Conservation (phyloP, 1,284 basidiomycete genomes). For the Coniferiporia weirii region DNA sequence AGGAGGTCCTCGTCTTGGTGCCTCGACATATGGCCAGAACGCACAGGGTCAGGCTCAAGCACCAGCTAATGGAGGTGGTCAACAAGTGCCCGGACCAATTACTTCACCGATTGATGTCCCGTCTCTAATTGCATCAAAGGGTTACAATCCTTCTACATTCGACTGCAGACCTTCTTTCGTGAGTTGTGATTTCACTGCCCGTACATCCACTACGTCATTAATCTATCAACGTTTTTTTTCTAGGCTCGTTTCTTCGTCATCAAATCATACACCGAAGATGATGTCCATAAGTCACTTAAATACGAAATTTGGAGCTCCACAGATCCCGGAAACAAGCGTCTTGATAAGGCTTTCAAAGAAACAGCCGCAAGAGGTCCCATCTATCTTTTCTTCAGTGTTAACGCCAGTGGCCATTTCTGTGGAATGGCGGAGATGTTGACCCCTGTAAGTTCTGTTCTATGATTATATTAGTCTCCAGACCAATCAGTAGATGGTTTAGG, state of each 20-base stretch:
- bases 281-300: conserved; percentile 94
- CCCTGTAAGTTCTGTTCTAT: conserved; percentile 43
- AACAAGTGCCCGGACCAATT: conserved; percentile 38
- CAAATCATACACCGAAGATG: conserved; percentile 96
- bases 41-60: conserved; percentile 29
- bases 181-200: conserved; percentile 26
- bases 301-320: conserved; percentile 98
- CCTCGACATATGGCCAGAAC: conserved; percentile 26
- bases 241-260: conserved; percentile 93
- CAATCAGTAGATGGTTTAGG: conserved; percentile 31
- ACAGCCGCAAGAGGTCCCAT: conserved; percentile 81
- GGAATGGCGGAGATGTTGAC: conserved; percentile 97
- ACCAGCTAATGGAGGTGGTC: conserved; percentile 26
- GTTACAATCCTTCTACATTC: conserved; percentile 86
- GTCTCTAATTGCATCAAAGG: conserved; percentile 78
- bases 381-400: conserved; percentile 95
- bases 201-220: neutral
- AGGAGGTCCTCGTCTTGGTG: conserved; percentile 40
- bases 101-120: conserved; percentile 79
- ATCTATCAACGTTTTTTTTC: conserved; percentile 8
- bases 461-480: conserved; percentile 3
- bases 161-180: conserved; percentile 77
- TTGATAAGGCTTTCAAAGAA: conserved; percentile 94
- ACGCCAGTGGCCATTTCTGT: conserved; percentile 94
- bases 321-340: conserved; percentile 90